Evolutionary conservation across 2,329 filamentous ascomycete species (phyloP).

Genomic region (Exophiala sideris): DNA sequence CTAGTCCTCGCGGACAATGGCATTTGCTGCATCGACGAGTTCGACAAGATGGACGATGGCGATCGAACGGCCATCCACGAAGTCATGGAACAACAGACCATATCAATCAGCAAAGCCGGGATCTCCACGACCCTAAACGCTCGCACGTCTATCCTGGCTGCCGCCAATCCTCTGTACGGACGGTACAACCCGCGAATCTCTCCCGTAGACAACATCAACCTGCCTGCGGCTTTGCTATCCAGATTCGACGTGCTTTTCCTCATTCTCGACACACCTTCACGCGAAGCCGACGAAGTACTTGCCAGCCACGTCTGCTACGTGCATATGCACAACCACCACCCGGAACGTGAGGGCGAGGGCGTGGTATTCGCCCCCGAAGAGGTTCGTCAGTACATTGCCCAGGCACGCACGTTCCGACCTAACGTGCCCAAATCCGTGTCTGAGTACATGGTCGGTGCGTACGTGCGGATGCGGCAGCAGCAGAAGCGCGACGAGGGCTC

Average conservation of each 20-base stretch:
- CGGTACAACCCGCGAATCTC: slow-evolving; percentile 97
- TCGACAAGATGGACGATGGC: slow-evolving; percentile 79
- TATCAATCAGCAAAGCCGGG: slow-evolving; percentile 82
- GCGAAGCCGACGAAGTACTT: slow-evolving; percentile 86
- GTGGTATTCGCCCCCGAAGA: slow-evolving; percentile 90
- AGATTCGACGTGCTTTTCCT: slow-evolving; percentile 97
- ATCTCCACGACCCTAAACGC: slow-evolving; percentile 97
- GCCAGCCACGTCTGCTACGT: slow-evolving; percentile 94
- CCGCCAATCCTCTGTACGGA: slow-evolving; percentile 94
- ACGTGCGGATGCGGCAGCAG: slow-evolving; percentile 88
- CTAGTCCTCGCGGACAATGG: slow-evolving; percentile 76
- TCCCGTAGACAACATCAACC: slow-evolving; percentile 97
- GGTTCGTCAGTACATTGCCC: slow-evolving; percentile 92
- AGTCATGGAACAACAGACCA: slow-evolving; percentile 85
- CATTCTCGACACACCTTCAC: slow-evolving; percentile 87
- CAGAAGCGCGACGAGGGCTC: slow-evolving; percentile 87
- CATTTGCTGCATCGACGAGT: slow-evolving; percentile 81
- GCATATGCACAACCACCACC: slow-evolving; percentile 94
- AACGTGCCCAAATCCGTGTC: slow-evolving; percentile 79
- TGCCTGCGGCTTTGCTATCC: slow-evolving; percentile 92
- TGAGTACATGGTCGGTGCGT: slow-evolving; percentile 96
- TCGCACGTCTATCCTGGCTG: slow-evolving; percentile 89
- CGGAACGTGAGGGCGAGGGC: slow-evolving; percentile 64
- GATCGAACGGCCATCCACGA: slow-evolving; percentile 80
- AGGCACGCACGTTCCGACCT: slow-evolving; percentile 84